phyloP scores from a whole-genome alignment of 129 eudicot species.

The Dittrichia graveolens region DNA sequence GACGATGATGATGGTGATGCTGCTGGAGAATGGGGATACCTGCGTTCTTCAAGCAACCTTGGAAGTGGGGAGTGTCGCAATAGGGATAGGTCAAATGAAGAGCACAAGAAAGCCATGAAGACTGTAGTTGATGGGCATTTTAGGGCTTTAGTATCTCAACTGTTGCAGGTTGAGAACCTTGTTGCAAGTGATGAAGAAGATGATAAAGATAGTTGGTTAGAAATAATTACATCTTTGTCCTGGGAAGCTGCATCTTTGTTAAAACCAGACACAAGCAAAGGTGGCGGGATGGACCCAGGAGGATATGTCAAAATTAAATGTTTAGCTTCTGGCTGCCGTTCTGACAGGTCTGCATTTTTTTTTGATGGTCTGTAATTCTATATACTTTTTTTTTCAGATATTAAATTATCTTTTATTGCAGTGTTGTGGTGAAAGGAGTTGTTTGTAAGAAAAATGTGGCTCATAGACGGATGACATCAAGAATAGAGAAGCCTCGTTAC shows the following conservation, averaged over 20 bases:
- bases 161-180: slow-evolving; percentile 92
- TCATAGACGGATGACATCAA: slow-evolving; percentile 89
- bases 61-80: slow-evolving; percentile 73
- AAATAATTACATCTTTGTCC: slow-evolving; percentile 78
- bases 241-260: slow-evolving; percentile 98
- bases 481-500: slow-evolving; percentile 75
- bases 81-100: slow-evolving; percentile 81
- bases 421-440: slow-evolving; percentile 85
- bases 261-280: slow-evolving; percentile 92
- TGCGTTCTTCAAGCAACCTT: slow-evolving; percentile 63
- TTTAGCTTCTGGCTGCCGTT: slow-evolving; percentile 81
- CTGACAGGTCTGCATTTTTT: slow-evolving; percentile 62
- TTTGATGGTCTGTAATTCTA: background rate
- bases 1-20: slow-evolving; percentile 69
- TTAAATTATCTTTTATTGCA: slow-evolving; percentile 26
- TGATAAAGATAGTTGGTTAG: slow-evolving; percentile 82
- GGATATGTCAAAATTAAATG: slow-evolving; percentile 98
- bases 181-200: slow-evolving; percentile 57
- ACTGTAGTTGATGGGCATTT: slow-evolving; percentile 93
- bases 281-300: slow-evolving; percentile 99
- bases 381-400: slow-evolving; percentile 19
- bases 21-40: slow-evolving; percentile 80
- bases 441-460: slow-evolving; percentile 99
- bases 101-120: slow-evolving; percentile 87
- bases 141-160: slow-evolving; percentile 92